Evolutionary conservation across 108 stramenopile genomes (phyloP).

Genomic region (Skeletonema menzelii): DNA sequence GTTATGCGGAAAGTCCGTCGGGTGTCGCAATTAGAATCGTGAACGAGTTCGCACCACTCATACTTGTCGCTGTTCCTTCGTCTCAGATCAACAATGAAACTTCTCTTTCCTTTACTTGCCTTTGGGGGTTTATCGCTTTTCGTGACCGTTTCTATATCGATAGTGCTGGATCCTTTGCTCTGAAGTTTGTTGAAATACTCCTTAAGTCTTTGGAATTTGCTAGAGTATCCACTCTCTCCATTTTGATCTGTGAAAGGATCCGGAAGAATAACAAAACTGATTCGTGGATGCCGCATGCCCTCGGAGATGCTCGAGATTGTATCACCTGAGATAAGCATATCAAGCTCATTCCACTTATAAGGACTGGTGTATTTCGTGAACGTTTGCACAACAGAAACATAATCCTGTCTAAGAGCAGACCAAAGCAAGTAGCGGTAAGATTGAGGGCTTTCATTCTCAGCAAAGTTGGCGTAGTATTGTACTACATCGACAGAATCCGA

Average conservation of each 20-base stretch:
- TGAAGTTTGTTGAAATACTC: conserved; percentile 76
- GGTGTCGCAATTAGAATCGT: conserved; percentile 73
- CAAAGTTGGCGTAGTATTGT: conserved; percentile 67
- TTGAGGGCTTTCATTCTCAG: conserved; percentile 64
- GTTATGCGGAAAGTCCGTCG: conserved; percentile 76
- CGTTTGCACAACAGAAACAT: conserved; percentile 65
- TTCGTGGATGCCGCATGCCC: conserved; percentile 69
- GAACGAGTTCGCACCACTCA: conserved; percentile 83
- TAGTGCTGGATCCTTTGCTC: conserved; percentile 38
- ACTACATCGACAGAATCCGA: conserved; percentile 80
- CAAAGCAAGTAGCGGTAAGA: conserved; percentile 56
- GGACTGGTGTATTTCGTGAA: conserved; percentile 81
- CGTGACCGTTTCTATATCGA: conserved; percentile 49
- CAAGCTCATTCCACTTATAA: conserved; percentile 85
- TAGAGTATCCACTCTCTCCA: conserved; percentile 69
- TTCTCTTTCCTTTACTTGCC: conserved; percentile 50
- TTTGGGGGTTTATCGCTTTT: conserved; percentile 26
- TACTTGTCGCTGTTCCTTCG: conserved; percentile 71
- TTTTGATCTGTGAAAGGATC: conserved; percentile 49
- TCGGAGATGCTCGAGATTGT: conserved; percentile 57
- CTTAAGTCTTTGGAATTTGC: conserved; percentile 66
- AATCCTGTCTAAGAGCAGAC: conserved; percentile 54
- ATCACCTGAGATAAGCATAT: conserved; percentile 83
- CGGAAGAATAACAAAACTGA: conserved; percentile 81
- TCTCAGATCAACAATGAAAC: conserved; percentile 62